phyloP scores from a whole-genome alignment of 306 rosid species.

The Crotalaria pallida region DNA sequence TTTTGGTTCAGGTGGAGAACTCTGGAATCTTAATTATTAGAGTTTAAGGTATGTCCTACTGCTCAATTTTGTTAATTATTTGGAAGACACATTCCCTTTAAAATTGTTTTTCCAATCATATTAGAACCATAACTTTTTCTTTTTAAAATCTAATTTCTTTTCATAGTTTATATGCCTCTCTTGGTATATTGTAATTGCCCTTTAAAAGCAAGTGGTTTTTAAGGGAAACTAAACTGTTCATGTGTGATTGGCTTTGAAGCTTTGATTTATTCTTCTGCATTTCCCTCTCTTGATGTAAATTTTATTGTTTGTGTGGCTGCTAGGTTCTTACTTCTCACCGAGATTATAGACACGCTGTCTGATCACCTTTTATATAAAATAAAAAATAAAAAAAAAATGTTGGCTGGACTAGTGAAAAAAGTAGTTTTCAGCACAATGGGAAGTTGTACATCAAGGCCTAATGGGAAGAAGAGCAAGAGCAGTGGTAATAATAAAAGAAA shows the following conservation, averaged over 20 bases:
- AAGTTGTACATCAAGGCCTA: conserved; percentile 56
- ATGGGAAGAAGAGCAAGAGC: conserved; percentile 17
- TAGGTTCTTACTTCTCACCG: conserved; percentile 12
- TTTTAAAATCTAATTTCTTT: neutral
- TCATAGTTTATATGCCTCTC: neutral
- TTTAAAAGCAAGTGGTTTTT: too few relatives aligned
- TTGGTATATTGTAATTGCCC: neutral
- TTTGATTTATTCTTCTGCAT: conserved; percentile 1
- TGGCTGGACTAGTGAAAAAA: conserved; percentile 29
- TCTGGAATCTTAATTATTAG: neutral
- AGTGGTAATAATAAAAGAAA: conserved; percentile 14
- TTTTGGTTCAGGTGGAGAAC: neutral
- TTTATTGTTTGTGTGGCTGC: conserved; percentile 14
- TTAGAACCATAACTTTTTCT: neutral
- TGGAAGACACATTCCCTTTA: neutral
- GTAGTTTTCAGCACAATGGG: conserved; percentile 47
- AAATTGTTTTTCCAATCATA: neutral
- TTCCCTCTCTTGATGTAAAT: neutral
- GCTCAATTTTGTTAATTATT: neutral
- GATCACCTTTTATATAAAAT: too few relatives aligned
- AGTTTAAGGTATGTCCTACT: conserved; percentile 18
- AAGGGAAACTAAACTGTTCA: neutral
- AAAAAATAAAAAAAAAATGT: neutral
- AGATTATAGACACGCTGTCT: neutral
- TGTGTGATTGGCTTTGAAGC: neutral